Evolutionary conservation across 768 basidiomycete genomes (phyloP), one percentile per base, ranked within the genome.

Genomic region (Lentinula aciculospora): DNA sequence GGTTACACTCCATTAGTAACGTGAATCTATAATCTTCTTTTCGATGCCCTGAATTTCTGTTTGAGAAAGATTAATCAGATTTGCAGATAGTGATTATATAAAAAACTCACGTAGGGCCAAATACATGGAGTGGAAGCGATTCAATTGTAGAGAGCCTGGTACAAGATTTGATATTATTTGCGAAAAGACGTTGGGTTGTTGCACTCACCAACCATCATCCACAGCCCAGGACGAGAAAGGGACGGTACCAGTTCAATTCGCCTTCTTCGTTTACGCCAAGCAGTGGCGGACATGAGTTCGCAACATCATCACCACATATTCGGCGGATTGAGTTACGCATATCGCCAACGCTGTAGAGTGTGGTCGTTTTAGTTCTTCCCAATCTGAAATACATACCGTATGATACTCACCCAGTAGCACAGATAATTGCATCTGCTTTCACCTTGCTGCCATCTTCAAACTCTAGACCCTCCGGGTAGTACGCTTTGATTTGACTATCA

Each of bases 261-360:
- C 79, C 77, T 70, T 86, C 78, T 42, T 67, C 62, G 65, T 81
- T 73, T 56, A 82, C 60, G 57, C 82, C 74, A 82, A 81, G 75
- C 23, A 81, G 61, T 25, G 71, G 69, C 57, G 77, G 71, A 58
- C 82, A 62, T 67, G 70, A 66, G 53, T 63, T 53, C 10, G 64
- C 70, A 13, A 74, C 61, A 17, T 75, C 71, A 2, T 67, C 61
- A 2, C 72, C 76, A 48, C 75, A 69, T 25, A 81, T 60, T n/a
- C 65, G 60, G 45, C 57, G 60, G 12, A 59, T 44, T 74, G 56
- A 6, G 71, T 63, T n/a, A 53, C 61, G 27, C 63, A 67, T 13
- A 72, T 60, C 65, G 62, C 54, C 59, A 34, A 47, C 44, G 15
- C 59, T 60, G 29, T n/a, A n/a, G n/a, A n/a, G n/a, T n/a, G 44